Base-by-base conservation (phyloP, 129 eudicot species). In the Flaveria linearis region DNA sequence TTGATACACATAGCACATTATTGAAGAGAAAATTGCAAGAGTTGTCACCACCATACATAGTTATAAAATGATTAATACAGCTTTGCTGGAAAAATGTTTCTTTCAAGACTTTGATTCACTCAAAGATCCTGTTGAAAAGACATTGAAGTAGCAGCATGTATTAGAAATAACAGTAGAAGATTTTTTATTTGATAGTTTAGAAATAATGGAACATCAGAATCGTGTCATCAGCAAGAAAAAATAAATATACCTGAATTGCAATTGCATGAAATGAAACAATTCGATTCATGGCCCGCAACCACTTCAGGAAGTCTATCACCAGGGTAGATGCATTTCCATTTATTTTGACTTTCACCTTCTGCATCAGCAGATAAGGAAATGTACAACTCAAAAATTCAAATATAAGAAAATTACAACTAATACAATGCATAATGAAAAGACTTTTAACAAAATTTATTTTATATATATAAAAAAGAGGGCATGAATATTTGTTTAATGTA, bases 241-340 rank as follows among this genome's bases (percentile, higher is more conserved):
- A 23, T 33, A 53, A 33, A 57, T 76, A 50, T 93, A 93, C 97
- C 98, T 22, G 93, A 85, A 53, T 84, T 82, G 89, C 98, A 93
- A 68, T 87, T 83, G 82, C 98, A 93, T 69, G 89, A 81, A 13
- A 76, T 76, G 64, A 93, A 93, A 84, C 98, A 93, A 72, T 62
- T 73, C 25, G 73, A 67, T 23, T 81, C 88, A 51, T 60, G 82
- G 68, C 53, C 72, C 49, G 85, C 52, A n/a, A 74, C 88, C 70
- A 88, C 79, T 83, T 66, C 65, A 74, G 98, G 98, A 23, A 94
- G 85, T 69, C 72, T 83, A 72, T 80, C 86, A 36, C 73, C 77
- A 20, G 75, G 66, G 73, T 97, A 94, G 28, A 76, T 73, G 83
- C 98, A 94, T 36, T 47, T 85, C 97, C 96, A 94, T 82, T 68